phyloP scores from a whole-genome alignment of 2,329 filamentous ascomycete genomes.

The Talaromyces amestolkiae region DNA sequence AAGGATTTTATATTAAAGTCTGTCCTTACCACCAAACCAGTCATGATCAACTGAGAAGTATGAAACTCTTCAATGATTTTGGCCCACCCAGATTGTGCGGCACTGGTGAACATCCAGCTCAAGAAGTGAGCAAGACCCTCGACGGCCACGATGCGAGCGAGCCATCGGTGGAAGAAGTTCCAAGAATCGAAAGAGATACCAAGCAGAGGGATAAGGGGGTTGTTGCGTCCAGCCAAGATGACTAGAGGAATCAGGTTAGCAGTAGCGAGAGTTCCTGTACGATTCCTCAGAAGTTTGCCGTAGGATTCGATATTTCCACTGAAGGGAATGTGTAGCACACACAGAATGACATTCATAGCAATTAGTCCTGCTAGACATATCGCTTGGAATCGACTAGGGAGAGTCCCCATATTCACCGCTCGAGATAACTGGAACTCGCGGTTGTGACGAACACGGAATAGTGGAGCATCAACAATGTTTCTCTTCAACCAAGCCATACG shows the following conservation, averaged over 20 bases:
- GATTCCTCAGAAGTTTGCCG: constrained; percentile 43
- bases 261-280: constrained; percentile 72
- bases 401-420: constrained; percentile 45
- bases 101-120: constrained; percentile 70
- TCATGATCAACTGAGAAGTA: constrained; percentile 35
- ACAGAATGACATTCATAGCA: constrained; percentile 49
- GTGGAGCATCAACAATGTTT: constrained; percentile 55
- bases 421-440: constrained; percentile 45
- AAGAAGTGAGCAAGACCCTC: constrained; percentile 67
- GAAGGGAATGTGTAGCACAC: constrained; percentile 48
- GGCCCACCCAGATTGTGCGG: constrained; percentile 41
- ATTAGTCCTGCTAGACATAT: constrained; percentile 42
- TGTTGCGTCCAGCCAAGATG: constrained; percentile 84
- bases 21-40: constrained; percentile 46
- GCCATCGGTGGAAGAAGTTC: constrained; percentile 82
- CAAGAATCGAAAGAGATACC: constrained; percentile 91
- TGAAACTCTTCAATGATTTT: constrained; percentile 31
- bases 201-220: constrained; percentile 75
- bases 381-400: constrained; percentile 48
- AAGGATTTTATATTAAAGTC: background rate
- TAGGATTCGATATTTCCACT: constrained; percentile 31
- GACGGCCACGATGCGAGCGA: constrained; percentile 67
- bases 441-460: constrained; percentile 46
- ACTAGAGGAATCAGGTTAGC: constrained; percentile 87
- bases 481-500: constrained; percentile 67